phyloP scores from a whole-genome alignment of 2,329 filamentous ascomycete genomes.

The Ceratocystis cubensis region DNA sequence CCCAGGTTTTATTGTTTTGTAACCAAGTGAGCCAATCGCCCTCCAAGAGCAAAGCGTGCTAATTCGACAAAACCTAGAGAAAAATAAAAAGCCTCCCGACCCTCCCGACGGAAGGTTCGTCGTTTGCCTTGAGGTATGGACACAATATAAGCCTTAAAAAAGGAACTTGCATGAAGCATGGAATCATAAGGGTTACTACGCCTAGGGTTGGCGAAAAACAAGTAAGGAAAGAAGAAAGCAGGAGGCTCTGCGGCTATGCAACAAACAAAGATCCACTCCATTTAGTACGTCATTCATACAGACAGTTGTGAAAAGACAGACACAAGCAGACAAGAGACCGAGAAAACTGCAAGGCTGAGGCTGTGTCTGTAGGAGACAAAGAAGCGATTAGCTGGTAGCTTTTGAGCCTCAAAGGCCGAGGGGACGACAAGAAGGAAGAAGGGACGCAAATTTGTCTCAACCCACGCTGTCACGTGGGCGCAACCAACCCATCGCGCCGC shows the following conservation, averaged over 20 bases:
- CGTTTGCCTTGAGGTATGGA: too few species aligned
- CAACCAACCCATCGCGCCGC: neutral
- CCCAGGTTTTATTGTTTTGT: neutral
- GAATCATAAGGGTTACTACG: neutral
- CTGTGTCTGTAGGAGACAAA: neutral
- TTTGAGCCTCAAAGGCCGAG: neutral
- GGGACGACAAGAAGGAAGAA: neutral
- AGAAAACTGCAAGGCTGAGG: conserved; percentile 1
- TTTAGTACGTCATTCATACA: neutral
- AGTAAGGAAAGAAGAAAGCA: neutral
- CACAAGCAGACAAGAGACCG: neutral
- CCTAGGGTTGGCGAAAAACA: neutral
- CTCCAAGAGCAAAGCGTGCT: neutral
- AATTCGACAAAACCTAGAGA: neutral
- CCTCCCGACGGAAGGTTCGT: too few species aligned
- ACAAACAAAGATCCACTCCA: neutral
- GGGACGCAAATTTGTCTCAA: neutral
- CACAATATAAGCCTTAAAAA: too few species aligned
- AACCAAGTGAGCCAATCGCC: neutral
- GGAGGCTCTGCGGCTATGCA: conserved; percentile 14
- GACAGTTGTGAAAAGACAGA: neutral
- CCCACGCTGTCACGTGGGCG: neutral
- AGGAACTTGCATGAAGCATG: too few species aligned
- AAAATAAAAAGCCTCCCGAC: neutral
- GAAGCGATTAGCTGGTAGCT: neutral